These are phyloP conservation scores for Pittosporum tobira DNA, from an alignment of 129 eudicot species.

Conservation along the genomic window DNA sequence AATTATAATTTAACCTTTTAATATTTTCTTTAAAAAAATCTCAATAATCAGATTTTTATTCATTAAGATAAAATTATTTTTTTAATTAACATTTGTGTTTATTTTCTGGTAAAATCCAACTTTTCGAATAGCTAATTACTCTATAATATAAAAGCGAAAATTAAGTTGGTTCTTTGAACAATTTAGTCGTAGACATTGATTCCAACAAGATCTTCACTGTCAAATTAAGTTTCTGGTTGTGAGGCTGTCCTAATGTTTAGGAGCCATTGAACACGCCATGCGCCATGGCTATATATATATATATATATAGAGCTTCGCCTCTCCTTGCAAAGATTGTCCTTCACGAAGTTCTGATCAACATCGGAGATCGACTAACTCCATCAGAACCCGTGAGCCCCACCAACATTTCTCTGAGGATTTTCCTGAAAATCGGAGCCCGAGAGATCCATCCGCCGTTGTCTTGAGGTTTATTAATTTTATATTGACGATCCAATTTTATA, in stretches of 20 bases:
- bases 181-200: too few relatives aligned
- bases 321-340: background rate
- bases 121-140: too few relatives aligned
- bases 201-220: too few relatives aligned
- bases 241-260: conserved; percentile 5
- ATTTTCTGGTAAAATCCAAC: too few relatives aligned
- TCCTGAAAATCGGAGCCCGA: background rate
- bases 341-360: conserved; percentile 16
- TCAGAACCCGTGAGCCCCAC: conserved; percentile 13
- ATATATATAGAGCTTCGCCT: background rate
- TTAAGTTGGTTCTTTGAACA: too few relatives aligned
- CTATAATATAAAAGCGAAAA: too few relatives aligned
- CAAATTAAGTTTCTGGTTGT: background rate
- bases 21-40: too few relatives aligned
- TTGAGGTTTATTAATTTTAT: background rate
- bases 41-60: too few relatives aligned
- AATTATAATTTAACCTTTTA: too few relatives aligned
- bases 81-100: too few relatives aligned
- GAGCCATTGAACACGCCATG: background rate
- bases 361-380: background rate
- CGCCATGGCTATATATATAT: background rate
- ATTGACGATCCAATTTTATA: background rate
- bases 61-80: too few relatives aligned
- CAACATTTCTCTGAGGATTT: too few relatives aligned
- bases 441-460: conserved; percentile 11